These are phyloP conservation scores for Trichoderma afroharzianum DNA, from an alignment of 2,329 filamentous ascomycete genomes.

Conservation along the genomic window DNA sequence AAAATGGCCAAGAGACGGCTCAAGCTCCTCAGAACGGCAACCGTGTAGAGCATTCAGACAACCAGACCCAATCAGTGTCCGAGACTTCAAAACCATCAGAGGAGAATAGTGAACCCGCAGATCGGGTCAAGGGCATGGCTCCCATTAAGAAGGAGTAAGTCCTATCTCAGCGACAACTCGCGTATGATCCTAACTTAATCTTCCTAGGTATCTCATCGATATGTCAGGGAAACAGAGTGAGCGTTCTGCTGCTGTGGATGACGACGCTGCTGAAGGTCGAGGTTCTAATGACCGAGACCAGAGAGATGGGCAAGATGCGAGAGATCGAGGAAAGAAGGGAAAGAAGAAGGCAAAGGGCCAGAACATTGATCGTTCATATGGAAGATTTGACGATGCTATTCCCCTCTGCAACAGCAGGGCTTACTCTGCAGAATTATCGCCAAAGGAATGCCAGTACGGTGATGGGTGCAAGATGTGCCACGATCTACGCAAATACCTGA, in stretches of 20 bases:
- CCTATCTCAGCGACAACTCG: conserved; percentile 4
- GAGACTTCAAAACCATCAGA: conserved; percentile 15
- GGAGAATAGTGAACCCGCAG: conserved; percentile 23
- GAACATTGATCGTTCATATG: conserved; percentile 80
- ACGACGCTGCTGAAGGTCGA: conserved; percentile 49
- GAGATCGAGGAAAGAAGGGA: conserved; percentile 36
- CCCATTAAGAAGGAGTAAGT: conserved; percentile 70
- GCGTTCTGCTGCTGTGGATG: conserved; percentile 35
- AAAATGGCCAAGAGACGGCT: conserved; percentile 21
- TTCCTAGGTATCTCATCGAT: conserved; percentile 41
- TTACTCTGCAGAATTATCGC: conserved; percentile 75
- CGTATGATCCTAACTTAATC: background rate
- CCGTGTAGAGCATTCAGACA: conserved; percentile 21
- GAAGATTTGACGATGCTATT: conserved; percentile 71
- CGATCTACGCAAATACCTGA: conserved; percentile 79
- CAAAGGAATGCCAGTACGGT: conserved; percentile 70
- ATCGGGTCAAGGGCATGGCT: conserved; percentile 55
- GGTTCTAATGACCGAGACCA: conserved; percentile 33
- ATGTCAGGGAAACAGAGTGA: conserved; percentile 27
- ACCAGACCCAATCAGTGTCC: conserved; percentile 14
- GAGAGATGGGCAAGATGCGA: conserved; percentile 55
- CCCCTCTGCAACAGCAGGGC: conserved; percentile 73
- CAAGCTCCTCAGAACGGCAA: conserved; percentile 20
- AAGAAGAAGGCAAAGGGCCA: conserved; percentile 59
- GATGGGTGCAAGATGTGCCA: conserved; percentile 80